phyloP scores from a whole-genome alignment of 1,139 yeast genomes.

The Trichomonascaceae sp. region DNA sequence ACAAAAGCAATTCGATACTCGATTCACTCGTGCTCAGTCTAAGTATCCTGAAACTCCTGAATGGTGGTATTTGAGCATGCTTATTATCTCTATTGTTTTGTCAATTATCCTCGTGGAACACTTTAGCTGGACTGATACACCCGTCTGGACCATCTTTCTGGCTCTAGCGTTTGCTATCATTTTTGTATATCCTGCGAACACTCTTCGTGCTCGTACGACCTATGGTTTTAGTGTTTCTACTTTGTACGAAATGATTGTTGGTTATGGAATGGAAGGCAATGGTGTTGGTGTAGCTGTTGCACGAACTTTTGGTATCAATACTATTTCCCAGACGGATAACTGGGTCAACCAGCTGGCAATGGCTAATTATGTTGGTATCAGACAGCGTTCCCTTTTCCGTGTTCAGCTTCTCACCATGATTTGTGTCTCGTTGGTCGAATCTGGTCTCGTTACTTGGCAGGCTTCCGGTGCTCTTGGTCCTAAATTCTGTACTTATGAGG shows the following conservation, averaged over 20 bases:
- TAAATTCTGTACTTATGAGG: slow-evolving; percentile 25
- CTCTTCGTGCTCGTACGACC: slow-evolving; percentile 49
- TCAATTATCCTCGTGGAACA: slow-evolving; percentile 44
- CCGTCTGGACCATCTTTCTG: slow-evolving; percentile 52
- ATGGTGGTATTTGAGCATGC: slow-evolving; percentile 47
- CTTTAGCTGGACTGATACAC: slow-evolving; percentile 41
- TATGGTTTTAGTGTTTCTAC: slow-evolving; percentile 48
- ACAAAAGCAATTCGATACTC: slow-evolving; percentile 44
- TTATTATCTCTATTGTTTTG: slow-evolving; percentile 42
- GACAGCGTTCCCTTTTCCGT: slow-evolving; percentile 56
- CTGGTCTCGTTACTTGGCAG: slow-evolving; percentile 53
- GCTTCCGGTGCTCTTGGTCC: slow-evolving; percentile 39
- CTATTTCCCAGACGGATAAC: slow-evolving; percentile 54
- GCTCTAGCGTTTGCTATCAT: slow-evolving; percentile 49
- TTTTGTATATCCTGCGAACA: slow-evolving; percentile 47
- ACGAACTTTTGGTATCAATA: slow-evolving; percentile 52
- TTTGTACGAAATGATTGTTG: slow-evolving; percentile 48
- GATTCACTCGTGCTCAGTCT: slow-evolving; percentile 43
- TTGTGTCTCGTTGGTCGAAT: slow-evolving; percentile 38
- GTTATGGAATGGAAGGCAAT: slow-evolving; percentile 57
- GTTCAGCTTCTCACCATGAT: slow-evolving; percentile 45
- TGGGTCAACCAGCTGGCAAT: slow-evolving; percentile 51
- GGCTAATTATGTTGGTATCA: slow-evolving; percentile 55
- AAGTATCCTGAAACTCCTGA: slow-evolving; percentile 58
- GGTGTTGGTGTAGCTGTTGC: slow-evolving; percentile 51